Conservation (phyloP, 2,329 filamentous ascomycete species). For the Colletotrichum tropicale region DNA sequence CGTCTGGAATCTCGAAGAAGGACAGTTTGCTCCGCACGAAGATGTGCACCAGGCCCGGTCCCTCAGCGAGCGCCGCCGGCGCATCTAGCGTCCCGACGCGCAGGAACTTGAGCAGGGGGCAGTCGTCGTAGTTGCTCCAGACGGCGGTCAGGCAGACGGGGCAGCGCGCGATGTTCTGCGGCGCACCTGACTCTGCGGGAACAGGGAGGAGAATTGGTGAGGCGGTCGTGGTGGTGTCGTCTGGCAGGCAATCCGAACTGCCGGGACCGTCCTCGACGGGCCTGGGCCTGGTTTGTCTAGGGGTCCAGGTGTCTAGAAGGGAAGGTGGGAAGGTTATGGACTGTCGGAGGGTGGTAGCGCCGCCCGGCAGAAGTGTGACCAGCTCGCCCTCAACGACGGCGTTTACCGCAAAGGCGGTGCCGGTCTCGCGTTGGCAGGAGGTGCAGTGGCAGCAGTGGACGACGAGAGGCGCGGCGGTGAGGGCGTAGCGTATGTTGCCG, state of each 20-base stretch:
- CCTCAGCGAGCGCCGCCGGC: conserved; percentile 32
- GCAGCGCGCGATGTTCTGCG: conserved; percentile 46
- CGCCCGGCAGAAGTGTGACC: conserved; percentile 34
- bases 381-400: conserved; percentile 43
- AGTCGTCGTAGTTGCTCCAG: conserved; percentile 45
- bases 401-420: conserved; percentile 44
- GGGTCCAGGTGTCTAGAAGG: conserved; percentile 1
- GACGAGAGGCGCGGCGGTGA: conserved; percentile 57
- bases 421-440: conserved; percentile 49
- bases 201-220: conserved; percentile 28
- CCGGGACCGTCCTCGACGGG: not conserved
- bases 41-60: conserved; percentile 50
- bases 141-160: conserved; percentile 43
- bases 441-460: conserved; percentile 54
- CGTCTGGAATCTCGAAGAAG: conserved; percentile 40
- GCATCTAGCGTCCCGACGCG: conserved; percentile 50
- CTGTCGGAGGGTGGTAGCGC: conserved; percentile 14
- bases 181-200: conserved; percentile 44
- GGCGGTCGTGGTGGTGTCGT: not conserved
- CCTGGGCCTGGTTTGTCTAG: not conserved
- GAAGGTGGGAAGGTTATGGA: not conserved
- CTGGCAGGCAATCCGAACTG: not conserved
- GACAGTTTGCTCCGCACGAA: conserved; percentile 41
- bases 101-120: conserved; percentile 38
- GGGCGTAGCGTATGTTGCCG: conserved; percentile 70